Evolutionary conservation across 805 yeast genomes (phyloP), one percentile per base, ranked within the genome.

Genomic region (Wickerhamiella shivajii): DNA sequence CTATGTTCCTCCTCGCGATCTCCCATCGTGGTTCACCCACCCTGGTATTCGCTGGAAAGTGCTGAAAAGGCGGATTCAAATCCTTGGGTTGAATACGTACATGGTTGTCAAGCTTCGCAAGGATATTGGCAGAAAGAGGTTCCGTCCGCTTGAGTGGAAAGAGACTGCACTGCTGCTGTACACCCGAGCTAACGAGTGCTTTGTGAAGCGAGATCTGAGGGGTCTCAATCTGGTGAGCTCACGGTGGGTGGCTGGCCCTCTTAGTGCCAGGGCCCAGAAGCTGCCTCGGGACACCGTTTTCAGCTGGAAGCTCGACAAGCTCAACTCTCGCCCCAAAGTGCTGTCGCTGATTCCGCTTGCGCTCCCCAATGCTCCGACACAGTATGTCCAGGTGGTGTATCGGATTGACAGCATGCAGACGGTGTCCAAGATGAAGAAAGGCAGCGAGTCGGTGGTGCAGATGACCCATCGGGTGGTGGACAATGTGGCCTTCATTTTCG

Each of bases 111-210:
- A 45, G 31, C 30, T 46, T 25, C 45, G 51, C 9, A 39, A 46
- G 6, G 49, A 45, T 17, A 27, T 46, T 12, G 51, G 51, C 16
- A 32, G 40, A 12, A 45, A 34, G 8, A 34, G 42, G 13, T 46
- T 46, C 43, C 45, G 39, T 27, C 77, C 76, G 43, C 51, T 71
- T 14, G 67, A 73, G 39, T 85, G 94, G 94, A 80, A 79, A 53
- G 87, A 83, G 55, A 66, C 66, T 19, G 93, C 93, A 6, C 72
- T 85, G 45, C 81, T 81, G 44, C 63, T 62, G 32, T 84, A 73
- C 53, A 77, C 77, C 18, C 69, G 69, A 37, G 76, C 80, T n/a
- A 83, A 85, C 57, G 72, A 74, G 47, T 74, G 83, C 2, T 85
- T 85, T 61, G 87, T 93, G 2, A 51, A 61, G 13, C 46, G 51